Evolutionary conservation across 257 asterid species (phyloP), one percentile per base, ranked within the genome.

Genomic region (Cynanchum wilfordii): DNA sequence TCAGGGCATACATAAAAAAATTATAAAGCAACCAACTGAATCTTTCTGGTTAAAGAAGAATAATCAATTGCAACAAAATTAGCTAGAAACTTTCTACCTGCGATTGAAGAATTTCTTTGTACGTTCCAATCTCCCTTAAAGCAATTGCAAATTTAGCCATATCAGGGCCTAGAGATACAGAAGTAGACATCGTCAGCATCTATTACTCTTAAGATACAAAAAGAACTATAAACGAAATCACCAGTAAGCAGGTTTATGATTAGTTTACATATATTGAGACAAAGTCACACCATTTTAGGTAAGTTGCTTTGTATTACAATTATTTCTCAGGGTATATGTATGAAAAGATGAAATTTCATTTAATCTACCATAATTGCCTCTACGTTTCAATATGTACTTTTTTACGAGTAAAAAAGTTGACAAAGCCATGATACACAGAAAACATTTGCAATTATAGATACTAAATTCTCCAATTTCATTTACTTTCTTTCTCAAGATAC

Each of bases 71-170:
- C 38, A 33, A 45, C 45, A 71, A 55, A 74, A 72, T 66, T 52
- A 70, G 56, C 55, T 55, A 66, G 71, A 68, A 52, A 70, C 30
- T 67, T 50, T 65, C 74, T 69, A 95, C 99, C 98, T 95, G 88
- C 63, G 95, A 84, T 76, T 88, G 96, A 80, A 95, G 99, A 88
- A 85, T 80, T 84, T 95, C 99, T 83, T 90, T 92, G 88, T 92
- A 87, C 42, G 87, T 92, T 86, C 95, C 99, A 52, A 90, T 89
- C 83, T 95, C 99, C 84, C 92, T 89, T 80, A 95, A 72, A 68
- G 93, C 87, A 72, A 87, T 88, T n/a, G 97, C 92, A 79, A 87
- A 92, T 66, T 95, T 90, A 45, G 89, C 83, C 97, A 95, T 90
- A 76, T 92, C 98, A 64, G 97, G 94, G 73, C 99, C 98, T 95